A percentile compares a stretch with the other conserved stretches of the same genome.
Evolutionary conservation across 306 rosid species (phyloP).

Genomic region (Casuarina equisetifolia): DNA sequence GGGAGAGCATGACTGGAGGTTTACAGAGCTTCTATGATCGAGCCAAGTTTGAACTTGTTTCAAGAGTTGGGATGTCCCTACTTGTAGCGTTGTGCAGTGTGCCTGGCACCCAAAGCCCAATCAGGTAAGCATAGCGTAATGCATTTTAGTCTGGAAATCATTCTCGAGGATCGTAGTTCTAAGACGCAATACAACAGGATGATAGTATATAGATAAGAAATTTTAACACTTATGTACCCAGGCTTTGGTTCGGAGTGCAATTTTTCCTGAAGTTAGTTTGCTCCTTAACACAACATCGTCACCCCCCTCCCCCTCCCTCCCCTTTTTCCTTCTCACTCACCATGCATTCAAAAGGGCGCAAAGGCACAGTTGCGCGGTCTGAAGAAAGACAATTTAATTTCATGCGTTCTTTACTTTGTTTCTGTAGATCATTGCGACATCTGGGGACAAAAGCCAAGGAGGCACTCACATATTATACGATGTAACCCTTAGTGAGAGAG

Average conservation of each 20-base stretch:
- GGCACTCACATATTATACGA: conserved; percentile 86
- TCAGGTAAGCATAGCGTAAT: conserved; percentile 57
- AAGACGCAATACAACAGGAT: conserved; percentile 15
- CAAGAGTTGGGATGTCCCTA: conserved; percentile 87
- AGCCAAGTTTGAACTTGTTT: conserved; percentile 76
- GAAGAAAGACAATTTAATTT: background rate
- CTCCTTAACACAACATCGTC: background rate
- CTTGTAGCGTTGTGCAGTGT: conserved; percentile 83
- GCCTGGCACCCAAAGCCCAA: conserved; percentile 92
- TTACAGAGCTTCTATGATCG: conserved; percentile 81
- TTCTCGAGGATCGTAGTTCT: conserved; percentile 8
- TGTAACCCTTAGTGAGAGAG: conserved; percentile 84
- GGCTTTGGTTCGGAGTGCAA: background rate
- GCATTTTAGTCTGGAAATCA: conserved; percentile 11
- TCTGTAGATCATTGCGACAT: conserved; percentile 71
- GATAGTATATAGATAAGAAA: conserved; percentile 14
- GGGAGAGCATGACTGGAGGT: conserved; percentile 78
- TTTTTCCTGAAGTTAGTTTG: background rate
- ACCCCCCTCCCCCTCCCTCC: too few species aligned
- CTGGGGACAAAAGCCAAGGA: conserved; percentile 91
- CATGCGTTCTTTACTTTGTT: conserved; percentile 19
- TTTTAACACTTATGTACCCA: background rate
- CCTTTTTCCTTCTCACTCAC: background rate
- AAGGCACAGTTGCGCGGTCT: background rate
- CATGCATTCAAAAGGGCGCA: background rate